Evolutionary conservation across 768 basidiomycete genomes (phyloP).

Genomic region (Naganishia onofrii): DNA sequence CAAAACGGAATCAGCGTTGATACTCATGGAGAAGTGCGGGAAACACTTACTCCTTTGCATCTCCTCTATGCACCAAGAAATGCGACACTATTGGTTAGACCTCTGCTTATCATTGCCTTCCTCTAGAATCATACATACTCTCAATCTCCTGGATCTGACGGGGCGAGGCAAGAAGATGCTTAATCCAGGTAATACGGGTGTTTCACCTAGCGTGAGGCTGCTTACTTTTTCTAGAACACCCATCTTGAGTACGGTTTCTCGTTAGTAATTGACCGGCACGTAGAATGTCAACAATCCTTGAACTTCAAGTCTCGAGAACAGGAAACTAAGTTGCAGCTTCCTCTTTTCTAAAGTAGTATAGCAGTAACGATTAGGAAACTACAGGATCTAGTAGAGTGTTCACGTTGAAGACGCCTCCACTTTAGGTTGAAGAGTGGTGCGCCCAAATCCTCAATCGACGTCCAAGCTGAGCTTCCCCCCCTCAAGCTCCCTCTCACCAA

Average conservation of each 20-base stretch:
- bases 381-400: too few species aligned
- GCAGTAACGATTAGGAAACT: too few species aligned
- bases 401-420: too few species aligned
- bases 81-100: background rate
- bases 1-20: constrained; percentile 7
- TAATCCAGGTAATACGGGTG: background rate
- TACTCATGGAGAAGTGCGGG: background rate
- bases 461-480: too few species aligned
- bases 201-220: background rate
- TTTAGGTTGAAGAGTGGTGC: too few species aligned
- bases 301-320: too few species aligned
- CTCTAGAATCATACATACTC: constrained; percentile 59
- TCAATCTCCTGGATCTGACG: constrained; percentile 91
- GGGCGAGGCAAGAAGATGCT: background rate
- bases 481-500: too few species aligned
- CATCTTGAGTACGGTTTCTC: constrained; percentile 58
- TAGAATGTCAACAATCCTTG: too few species aligned
- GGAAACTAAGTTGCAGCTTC: too few species aligned
- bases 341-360: too few species aligned
- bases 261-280: background rate
- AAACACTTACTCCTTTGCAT: constrained; percentile 85
- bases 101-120: background rate
- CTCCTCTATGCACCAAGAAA: constrained; percentile 65
- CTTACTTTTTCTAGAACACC: constrained; percentile 85
- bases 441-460: too few species aligned